These are phyloP conservation scores for Penicilliopsis zonata DNA, from an alignment of 495 filamentous ascomycete genomes.

Conservation along the genomic window DNA sequence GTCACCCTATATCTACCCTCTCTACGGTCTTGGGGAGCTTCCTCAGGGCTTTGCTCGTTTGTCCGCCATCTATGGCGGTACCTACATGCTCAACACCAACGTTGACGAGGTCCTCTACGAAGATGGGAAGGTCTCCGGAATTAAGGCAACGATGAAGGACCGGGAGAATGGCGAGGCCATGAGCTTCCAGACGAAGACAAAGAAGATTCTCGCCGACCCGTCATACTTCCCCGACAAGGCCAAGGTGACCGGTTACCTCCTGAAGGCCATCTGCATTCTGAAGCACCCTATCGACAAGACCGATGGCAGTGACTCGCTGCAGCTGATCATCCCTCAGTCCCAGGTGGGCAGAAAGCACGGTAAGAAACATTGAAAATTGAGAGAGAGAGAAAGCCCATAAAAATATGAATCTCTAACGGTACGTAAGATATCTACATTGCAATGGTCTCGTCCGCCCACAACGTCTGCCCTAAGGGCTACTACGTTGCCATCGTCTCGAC, in stretches of 20 bases:
- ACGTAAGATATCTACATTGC: constrained; percentile 99
- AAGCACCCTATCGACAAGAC: constrained; percentile 88
- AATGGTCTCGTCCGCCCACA: constrained; percentile 89
- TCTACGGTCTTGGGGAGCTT: constrained; percentile 94
- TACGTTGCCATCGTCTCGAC: constrained; percentile 98
- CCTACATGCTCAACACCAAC: constrained; percentile 96
- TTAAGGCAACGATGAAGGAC: constrained; percentile 94
- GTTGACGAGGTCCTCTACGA: constrained; percentile 82
- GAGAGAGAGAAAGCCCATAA: too few relatives aligned
- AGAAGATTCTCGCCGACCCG: constrained; percentile 92
- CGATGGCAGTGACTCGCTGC: constrained; percentile 78
- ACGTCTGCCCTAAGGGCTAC: constrained; percentile 97
- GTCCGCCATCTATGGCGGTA: constrained; percentile 95
- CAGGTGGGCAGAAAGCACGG: constrained; percentile 92
- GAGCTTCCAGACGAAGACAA: constrained; percentile 91
- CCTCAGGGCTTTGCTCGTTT: constrained; percentile 97
- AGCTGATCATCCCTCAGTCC: constrained; percentile 95
- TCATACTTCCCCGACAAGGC: constrained; percentile 92
- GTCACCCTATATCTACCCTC: constrained; percentile 97
- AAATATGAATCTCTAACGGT: too few relatives aligned
- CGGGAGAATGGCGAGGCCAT: constrained; percentile 67
- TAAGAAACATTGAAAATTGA: too few relatives aligned
- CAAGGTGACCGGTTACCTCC: constrained; percentile 71
- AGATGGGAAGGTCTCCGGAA: constrained; percentile 74
- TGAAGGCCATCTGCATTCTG: constrained; percentile 94